Conservation (phyloP, 2,329 filamentous ascomycete genomes). For the Ceratocystis smalleyi region DNA sequence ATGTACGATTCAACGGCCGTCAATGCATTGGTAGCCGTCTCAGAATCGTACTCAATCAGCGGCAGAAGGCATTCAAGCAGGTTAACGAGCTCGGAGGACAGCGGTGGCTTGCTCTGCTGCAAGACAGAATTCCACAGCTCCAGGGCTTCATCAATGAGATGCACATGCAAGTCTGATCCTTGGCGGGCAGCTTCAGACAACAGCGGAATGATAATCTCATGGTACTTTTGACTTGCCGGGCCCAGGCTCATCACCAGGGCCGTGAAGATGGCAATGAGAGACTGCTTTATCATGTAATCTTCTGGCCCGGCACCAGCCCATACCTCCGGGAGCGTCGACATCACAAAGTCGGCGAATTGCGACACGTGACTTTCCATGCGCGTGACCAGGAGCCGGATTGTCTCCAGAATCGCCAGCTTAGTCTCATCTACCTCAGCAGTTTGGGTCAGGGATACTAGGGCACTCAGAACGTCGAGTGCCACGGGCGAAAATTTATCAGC, state of each 20-base stretch:
- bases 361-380: constrained; percentile 61
- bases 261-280: constrained; percentile 71
- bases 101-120: constrained; percentile 46
- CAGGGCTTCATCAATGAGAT: constrained; percentile 79
- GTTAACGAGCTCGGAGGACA: constrained; percentile 44
- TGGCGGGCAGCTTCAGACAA: constrained; percentile 66
- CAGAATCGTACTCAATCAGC: constrained; percentile 49
- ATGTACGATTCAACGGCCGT: constrained; percentile 56
- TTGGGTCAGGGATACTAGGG: constrained; percentile 61
- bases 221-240: constrained; percentile 59
- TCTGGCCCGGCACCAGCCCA: constrained; percentile 71
- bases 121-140: constrained; percentile 75
- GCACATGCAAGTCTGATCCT: constrained; percentile 57
- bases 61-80: constrained; percentile 49
- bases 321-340: constrained; percentile 61
- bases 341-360: constrained; percentile 61
- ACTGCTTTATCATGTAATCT: constrained; percentile 85
- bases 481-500: constrained; percentile 61
- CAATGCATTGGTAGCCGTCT: constrained; percentile 46
- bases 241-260: constrained; percentile 79
- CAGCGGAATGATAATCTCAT: constrained; percentile 64
- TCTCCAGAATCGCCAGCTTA: constrained; percentile 78
- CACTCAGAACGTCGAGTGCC: constrained; percentile 54
- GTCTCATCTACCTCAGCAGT: constrained; percentile 73
- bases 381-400: constrained; percentile 64